Evolutionary conservation across 176 grass and related monocot species (phyloP), one percentile per base, ranked within the genome.

Genomic region (Hordeum marinum): DNA sequence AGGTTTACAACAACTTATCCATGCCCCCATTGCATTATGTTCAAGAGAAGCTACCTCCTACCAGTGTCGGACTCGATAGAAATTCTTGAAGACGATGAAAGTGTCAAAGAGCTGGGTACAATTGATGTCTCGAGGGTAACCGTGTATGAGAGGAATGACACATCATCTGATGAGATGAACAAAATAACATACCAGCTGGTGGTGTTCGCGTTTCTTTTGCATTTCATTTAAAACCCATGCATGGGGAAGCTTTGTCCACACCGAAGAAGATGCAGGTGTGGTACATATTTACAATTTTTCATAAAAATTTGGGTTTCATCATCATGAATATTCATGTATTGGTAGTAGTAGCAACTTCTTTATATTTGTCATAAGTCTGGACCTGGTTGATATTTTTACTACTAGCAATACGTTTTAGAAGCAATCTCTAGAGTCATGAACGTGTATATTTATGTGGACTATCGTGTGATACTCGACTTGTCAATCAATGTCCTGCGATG

Each of bases 251-350:
- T 90, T 58, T 95, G n/a, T 90, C 83, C 85, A 76, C 93, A 85
- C 85, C 95, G 83, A 98, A 92, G 87, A 98, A 89, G 35, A 82
- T 98, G 80, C 88, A 94, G 91, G 96, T 92, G 80, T 60, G 74
- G 85, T 8, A 58, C 12, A 58, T 8, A 73, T 36, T 80, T 48
- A 63, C 11, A 58, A 40, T 8, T 40, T 40, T 40, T 5, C 37
- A 40, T 40, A 40, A 8, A 8, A 40, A 40, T 7, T 40, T 8
- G 41, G 73, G 26, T 20, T 45, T 45, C 17, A 14, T 55, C 80
- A 68, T 83, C 2, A 35, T 35, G 34, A 35, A 35, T 35, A 35
- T 35, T 35, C 34, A 4, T 35, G 34, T 35, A 35, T 35, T 35
- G 34, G 34, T 35, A 3, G 34, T 35, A 4, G 34, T 35, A 35